Evolutionary conservation across 2,329 filamentous ascomycete species (phyloP).

Genomic region (Kalmusia sp.): DNA sequence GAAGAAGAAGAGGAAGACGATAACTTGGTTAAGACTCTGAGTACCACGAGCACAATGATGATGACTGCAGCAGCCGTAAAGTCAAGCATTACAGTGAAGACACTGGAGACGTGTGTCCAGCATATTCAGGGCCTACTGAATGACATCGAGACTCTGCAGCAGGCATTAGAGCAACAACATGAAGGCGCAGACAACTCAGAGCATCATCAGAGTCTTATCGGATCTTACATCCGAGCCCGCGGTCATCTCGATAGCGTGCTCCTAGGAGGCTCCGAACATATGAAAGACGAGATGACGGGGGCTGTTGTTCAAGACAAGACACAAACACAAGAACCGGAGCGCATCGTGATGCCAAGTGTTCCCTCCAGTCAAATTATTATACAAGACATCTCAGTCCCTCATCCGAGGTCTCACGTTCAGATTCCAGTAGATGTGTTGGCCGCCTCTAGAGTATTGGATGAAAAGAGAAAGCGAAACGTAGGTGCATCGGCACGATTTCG

Average conservation of each 20-base stretch:
- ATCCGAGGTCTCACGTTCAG: no score
- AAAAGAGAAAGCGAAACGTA: no score
- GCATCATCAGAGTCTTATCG: constrained; percentile 33
- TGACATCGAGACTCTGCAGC: constrained; percentile 30
- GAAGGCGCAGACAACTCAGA: constrained; percentile 44
- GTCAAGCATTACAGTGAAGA: constrained; percentile 27
- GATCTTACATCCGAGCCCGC: constrained; percentile 39
- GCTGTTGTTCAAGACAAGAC: no score
- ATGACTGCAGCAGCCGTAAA: constrained; percentile 19
- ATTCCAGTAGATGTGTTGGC: no score
- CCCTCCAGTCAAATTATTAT: no score
- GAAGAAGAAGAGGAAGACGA: constrained; percentile 15
- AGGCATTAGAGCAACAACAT: constrained; percentile 46
- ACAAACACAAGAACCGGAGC: no score
- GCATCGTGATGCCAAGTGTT: no score
- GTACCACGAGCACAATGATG: neutral
- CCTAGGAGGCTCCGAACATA: constrained; percentile 51
- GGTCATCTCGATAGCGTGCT: constrained; percentile 39
- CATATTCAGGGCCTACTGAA: constrained; percentile 30
- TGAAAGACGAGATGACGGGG: no score
- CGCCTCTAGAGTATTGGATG: no score
- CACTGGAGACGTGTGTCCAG: constrained; percentile 30
- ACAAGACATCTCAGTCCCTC: no score
- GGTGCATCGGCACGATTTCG: no score
- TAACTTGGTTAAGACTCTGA: neutral